Evolutionary conservation across 2,329 filamentous ascomycete species (phyloP).

Genomic region (Aspergillus quadricinctus): DNA sequence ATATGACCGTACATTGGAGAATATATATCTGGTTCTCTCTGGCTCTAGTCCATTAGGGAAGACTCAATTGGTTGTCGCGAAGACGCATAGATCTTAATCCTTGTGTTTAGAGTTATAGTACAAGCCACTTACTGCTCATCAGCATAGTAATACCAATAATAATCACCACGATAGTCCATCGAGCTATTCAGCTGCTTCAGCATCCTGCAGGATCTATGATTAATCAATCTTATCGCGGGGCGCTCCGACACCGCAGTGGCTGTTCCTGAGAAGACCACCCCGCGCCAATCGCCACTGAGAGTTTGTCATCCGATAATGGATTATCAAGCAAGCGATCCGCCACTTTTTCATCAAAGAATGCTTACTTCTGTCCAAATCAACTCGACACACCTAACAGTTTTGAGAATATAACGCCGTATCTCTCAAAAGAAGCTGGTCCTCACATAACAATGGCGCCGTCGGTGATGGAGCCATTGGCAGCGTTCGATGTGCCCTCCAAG

Average conservation of each 20-base stretch:
- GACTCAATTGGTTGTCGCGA: not conserved
- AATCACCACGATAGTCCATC: not conserved
- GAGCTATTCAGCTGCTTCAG: not conserved
- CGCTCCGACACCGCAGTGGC: slow-evolving; percentile 17
- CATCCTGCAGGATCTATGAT: not conserved
- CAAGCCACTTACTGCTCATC: not conserved
- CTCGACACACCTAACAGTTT: not conserved
- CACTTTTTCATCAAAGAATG: slow-evolving; percentile 1
- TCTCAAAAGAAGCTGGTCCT: not conserved
- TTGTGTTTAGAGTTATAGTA: not conserved
- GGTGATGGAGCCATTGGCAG: slow-evolving; percentile 67
- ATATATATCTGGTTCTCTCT: not conserved
- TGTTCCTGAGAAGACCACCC: not conserved
- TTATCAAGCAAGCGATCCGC: slow-evolving; percentile 30
- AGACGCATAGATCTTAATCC: not conserved
- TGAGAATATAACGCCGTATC: not conserved
- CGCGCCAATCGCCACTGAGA: slow-evolving; percentile 23
- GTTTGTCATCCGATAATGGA: slow-evolving; percentile 27
- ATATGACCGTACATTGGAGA: not conserved
- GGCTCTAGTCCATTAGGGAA: not conserved
- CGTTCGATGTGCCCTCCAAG: slow-evolving; percentile 73
- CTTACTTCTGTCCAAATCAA: not conserved
- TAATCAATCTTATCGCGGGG: slow-evolving; percentile 6
- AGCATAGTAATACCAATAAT: not conserved
- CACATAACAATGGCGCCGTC: slow-evolving; percentile 68